These are phyloP conservation scores for Candida michaelii DNA, from an alignment of 805 yeast genomes.

Conservation along the genomic window DNA sequence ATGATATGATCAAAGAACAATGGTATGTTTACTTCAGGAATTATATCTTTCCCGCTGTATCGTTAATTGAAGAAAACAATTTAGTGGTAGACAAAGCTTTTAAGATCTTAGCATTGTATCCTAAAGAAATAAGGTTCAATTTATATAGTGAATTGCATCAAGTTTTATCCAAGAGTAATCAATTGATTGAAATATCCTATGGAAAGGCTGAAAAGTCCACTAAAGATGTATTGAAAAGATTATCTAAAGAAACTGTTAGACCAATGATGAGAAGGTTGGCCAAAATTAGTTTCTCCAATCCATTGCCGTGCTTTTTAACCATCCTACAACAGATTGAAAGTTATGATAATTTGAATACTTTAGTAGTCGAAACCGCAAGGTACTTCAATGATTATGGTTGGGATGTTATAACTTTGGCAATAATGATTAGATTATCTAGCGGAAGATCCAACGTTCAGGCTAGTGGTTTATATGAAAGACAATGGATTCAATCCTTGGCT, in stretches of 20 bases:
- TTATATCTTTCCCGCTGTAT: slow-evolving; percentile 63
- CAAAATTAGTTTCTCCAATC: slow-evolving; percentile 70
- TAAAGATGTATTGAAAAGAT: slow-evolving; percentile 71
- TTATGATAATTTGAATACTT: slow-evolving; percentile 78
- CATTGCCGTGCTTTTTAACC: slow-evolving; percentile 71
- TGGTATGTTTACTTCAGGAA: slow-evolving; percentile 67
- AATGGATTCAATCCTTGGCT: slow-evolving; percentile 84
- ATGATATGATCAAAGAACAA: slow-evolving; percentile 11
- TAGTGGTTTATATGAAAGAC: slow-evolving; percentile 78
- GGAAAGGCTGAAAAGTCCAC: slow-evolving; percentile 76
- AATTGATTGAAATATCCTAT: slow-evolving; percentile 56
- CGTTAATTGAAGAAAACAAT: slow-evolving; percentile 55
- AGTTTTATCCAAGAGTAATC: slow-evolving; percentile 54
- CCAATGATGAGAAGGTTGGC: slow-evolving; percentile 74
- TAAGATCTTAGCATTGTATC: slow-evolving; percentile 49
- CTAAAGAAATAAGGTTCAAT: slow-evolving; percentile 66
- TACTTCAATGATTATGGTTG: slow-evolving; percentile 76
- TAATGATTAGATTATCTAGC: slow-evolving; percentile 66
- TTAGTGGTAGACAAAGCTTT: slow-evolving; percentile 61
- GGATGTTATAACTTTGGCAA: slow-evolving; percentile 77
- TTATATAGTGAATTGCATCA: slow-evolving; percentile 77
- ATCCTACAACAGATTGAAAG: slow-evolving; percentile 83
- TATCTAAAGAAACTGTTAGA: slow-evolving; percentile 75
- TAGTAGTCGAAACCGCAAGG: slow-evolving; percentile 76
- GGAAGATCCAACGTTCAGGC: slow-evolving; percentile 67